Evolutionary conservation across 2,329 filamentous ascomycete species (phyloP), one percentile per base, ranked within the genome.

Genomic region (Aspergillus latus): DNA sequence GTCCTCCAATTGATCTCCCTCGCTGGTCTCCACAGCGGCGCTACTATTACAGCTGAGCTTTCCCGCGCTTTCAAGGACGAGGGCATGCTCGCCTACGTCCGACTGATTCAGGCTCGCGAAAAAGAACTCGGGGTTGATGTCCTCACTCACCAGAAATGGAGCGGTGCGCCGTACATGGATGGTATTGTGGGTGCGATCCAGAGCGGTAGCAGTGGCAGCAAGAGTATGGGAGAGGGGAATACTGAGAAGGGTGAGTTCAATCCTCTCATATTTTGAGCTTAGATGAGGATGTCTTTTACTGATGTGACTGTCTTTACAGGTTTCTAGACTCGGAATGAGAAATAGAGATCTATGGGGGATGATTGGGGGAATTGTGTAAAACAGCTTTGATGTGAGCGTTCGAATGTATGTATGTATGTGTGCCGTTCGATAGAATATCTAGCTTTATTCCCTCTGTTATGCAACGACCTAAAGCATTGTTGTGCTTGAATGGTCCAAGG

Each of bases 61-160:
- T 88, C 91, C 8, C 84, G 84, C 58, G 84, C 80, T 5, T 99
- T 96, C 79, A 95, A 91, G 78, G 84, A 86, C 11, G 89, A 97
- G 54, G 94, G 94, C 53, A 99, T 99, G 94, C 82, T 94, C 68
- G 93, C 94, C 0, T 99, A 99, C 69, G 94, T 97, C n/a, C 89
- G 96, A 57, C 78, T 97, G 0, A 87, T 99, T 39, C 94, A 99
- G 76, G 82, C 86, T 51, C 82, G 87, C 39, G 94, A 99, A 77
- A 96, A 96, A 81, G 92, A 96, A 62, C 77, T 93, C 1, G 89
- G 89, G 11, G 92, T 91, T 56, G 92, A 97, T 66, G 92, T 96
- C n/a, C 78, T 96, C 62, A 96, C 91, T 39, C 92, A 97, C 73
- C 92, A 97, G 80, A 95, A 94, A 60, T 83, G 81, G 81, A 88